Conservation (phyloP, 306 rosid species). For the Vigna radiata region DNA sequence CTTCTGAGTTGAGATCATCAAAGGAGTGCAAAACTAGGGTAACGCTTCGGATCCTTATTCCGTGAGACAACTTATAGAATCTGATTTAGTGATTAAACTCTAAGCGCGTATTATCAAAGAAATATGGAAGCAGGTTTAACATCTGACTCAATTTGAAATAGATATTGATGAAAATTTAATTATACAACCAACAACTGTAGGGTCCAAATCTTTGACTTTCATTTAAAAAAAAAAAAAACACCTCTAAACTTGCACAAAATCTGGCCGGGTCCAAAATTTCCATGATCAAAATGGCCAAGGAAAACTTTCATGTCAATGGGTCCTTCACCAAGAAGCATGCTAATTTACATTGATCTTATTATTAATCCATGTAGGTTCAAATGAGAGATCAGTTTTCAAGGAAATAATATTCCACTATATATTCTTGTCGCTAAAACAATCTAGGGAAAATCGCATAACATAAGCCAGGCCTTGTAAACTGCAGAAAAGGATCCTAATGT, state of each 20-base stretch:
- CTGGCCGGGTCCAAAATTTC: background rate
- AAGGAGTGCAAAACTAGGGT: slow-evolving; percentile 5
- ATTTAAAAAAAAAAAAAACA: slow-evolving; percentile 10
- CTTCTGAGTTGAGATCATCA: slow-evolving; percentile 2
- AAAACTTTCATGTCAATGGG: slow-evolving; percentile 2
- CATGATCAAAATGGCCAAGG: background rate
- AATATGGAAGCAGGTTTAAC: background rate
- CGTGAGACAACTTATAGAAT: slow-evolving; percentile 3
- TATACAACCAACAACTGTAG: slow-evolving; percentile 14
- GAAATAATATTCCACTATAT: too few relatives aligned
- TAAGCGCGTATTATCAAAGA: background rate
- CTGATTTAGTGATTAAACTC: slow-evolving; percentile 17
- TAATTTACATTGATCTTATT: background rate
- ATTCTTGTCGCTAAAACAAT: too few relatives aligned
- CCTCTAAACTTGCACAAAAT: background rate
- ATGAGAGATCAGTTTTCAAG: too few relatives aligned
- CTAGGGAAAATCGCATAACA: too few relatives aligned
- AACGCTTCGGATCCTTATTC: background rate
- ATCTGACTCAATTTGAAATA: background rate
- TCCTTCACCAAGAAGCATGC: background rate
- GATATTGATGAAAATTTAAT: slow-evolving; percentile 7
- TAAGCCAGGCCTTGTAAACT: too few relatives aligned
- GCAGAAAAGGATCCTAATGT: too few relatives aligned
- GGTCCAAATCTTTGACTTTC: slow-evolving; percentile 24
- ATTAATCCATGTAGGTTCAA: too few relatives aligned